Conservation (phyloP, 345 rosid genomes). For the Microthlaspi erraticum region DNA sequence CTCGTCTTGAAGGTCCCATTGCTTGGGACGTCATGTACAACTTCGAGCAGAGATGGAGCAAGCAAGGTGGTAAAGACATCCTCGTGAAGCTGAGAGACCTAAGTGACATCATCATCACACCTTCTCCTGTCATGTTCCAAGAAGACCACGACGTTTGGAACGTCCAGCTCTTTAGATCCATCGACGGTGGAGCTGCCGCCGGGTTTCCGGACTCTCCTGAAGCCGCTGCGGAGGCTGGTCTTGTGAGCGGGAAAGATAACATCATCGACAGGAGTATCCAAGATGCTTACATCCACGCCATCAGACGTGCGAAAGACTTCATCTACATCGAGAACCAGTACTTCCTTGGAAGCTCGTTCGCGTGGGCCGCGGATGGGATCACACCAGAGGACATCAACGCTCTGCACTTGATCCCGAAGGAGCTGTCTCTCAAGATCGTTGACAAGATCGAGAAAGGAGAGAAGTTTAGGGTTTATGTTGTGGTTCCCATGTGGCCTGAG, state of each 20-base stretch:
- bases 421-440: slow-evolving; percentile 88
- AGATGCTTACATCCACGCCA: slow-evolving; percentile 93
- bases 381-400: slow-evolving; percentile 90
- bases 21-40: slow-evolving; percentile 98
- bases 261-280: slow-evolving; percentile 98
- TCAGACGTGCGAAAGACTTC: slow-evolving; percentile 91
- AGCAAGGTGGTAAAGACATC: slow-evolving; percentile 93
- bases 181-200: slow-evolving; percentile 98
- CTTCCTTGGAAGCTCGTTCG: slow-evolving; percentile 92
- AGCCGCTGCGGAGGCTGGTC: slow-evolving; percentile 96
- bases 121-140: slow-evolving; percentile 84
- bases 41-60: slow-evolving; percentile 97
- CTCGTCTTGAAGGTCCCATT: slow-evolving; percentile 95
- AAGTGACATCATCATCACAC: slow-evolving; percentile 74
- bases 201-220: slow-evolving; percentile 98
- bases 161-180: slow-evolving; percentile 93
- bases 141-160: slow-evolving; percentile 92
- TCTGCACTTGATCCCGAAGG: slow-evolving; percentile 93
- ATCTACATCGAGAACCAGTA: slow-evolving; percentile 96
- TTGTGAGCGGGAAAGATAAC: slow-evolving; percentile 98
- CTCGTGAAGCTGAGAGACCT: slow-evolving; percentile 83
- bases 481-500: slow-evolving; percentile 99
- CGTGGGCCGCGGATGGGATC: slow-evolving; percentile 80
- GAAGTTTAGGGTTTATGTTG: slow-evolving; percentile 83
- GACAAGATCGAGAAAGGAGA: slow-evolving; percentile 93